Evolutionary conservation across 1,284 basidiomycete species (phyloP), one percentile per base, ranked within the genome.

Genomic region (Xanthoconium separans): DNA sequence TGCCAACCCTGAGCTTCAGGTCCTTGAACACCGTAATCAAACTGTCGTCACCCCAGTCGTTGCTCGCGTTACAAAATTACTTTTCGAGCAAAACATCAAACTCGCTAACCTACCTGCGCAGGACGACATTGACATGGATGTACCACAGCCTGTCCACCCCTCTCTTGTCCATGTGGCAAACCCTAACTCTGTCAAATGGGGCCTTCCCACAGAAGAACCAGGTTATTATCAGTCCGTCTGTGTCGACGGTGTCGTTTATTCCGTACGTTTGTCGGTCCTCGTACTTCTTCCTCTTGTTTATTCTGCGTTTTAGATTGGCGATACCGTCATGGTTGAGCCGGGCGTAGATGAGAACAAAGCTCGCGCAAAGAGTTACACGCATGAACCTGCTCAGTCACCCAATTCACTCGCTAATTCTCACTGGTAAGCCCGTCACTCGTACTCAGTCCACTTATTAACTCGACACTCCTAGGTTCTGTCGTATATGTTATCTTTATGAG

Each of bases 401-500:
- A 77, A 77, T 54, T 58, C 65, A 18, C 75, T 82, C 44, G 83
- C 77, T 33, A 83, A 84, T 57, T 69, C 65, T 20, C 73, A 76
- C 47, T 88, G 86, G 85, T 85, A 65, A 48, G 51, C 57, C 18
- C 4, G 4, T 39, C 36, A 34, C 22, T 43, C 44, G 12, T 29
- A 50, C 37, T 37, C 11, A 11, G 12, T 18, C 36, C 16, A 42
- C 43, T 22, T 43, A 6, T 41, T 15, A 27, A 18, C 34, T 52
- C 12, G 55, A 11, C 30, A 13, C 13, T 31, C 2, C 33, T 44
- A 88, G 85, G 85, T 89, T 89, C 61, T 81, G 78, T 50, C 74
- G 73, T 29, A 84, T 89, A 46, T 74, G 74, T 9, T 86, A 84
- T 59, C 78, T 88, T 55, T 84, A 76, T 55, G 78, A 84, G 47